These are phyloP conservation scores for Saccharomyces kudriavzevii DNA, from an alignment of 805 yeast species.

Conservation along the genomic window DNA sequence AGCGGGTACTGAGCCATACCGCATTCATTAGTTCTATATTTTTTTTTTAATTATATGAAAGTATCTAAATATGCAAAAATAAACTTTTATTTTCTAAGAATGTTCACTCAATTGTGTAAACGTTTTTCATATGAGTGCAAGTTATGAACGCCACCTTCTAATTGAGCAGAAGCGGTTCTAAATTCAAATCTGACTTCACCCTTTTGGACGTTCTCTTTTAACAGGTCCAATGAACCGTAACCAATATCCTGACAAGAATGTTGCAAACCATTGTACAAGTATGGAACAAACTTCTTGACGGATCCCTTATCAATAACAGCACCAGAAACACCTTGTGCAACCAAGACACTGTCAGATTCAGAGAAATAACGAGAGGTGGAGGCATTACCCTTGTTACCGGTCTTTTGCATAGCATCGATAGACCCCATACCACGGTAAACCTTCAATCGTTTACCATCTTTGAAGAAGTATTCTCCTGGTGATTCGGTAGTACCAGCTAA, in stretches of 20 bases:
- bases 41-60: background rate
- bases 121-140: slow-evolving; percentile 96
- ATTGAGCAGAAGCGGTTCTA: slow-evolving; percentile 97
- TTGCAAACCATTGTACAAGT: slow-evolving; percentile 89
- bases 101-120: slow-evolving; percentile 60
- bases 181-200: slow-evolving; percentile 88
- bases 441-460: slow-evolving; percentile 97
- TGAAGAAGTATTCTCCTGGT: slow-evolving; percentile 96
- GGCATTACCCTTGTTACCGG: slow-evolving; percentile 84
- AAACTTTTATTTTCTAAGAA: background rate
- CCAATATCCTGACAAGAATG: slow-evolving; percentile 99
- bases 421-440: slow-evolving; percentile 99
- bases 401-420: slow-evolving; percentile 94
- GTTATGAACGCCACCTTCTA: slow-evolving; percentile 97
- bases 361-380: slow-evolving; percentile 97
- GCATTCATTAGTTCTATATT: background rate
- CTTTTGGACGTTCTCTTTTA: slow-evolving; percentile 53
- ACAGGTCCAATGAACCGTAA: slow-evolving; percentile 52
- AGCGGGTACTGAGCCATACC: background rate
- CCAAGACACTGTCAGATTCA: slow-evolving; percentile 89
- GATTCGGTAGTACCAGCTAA: slow-evolving; percentile 97
- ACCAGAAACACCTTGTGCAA: slow-evolving; percentile 98
- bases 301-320: slow-evolving; percentile 96
- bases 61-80: slow-evolving; percentile 1
- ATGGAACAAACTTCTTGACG: slow-evolving; percentile 85